A percentile compares a stretch with the other conserved stretches of the same genome.
These are phyloP conservation scores for Umbelopsis ramanniana DNA, from an alignment of 192 early-diverging fungal genomes.

Conservation along the genomic window DNA sequence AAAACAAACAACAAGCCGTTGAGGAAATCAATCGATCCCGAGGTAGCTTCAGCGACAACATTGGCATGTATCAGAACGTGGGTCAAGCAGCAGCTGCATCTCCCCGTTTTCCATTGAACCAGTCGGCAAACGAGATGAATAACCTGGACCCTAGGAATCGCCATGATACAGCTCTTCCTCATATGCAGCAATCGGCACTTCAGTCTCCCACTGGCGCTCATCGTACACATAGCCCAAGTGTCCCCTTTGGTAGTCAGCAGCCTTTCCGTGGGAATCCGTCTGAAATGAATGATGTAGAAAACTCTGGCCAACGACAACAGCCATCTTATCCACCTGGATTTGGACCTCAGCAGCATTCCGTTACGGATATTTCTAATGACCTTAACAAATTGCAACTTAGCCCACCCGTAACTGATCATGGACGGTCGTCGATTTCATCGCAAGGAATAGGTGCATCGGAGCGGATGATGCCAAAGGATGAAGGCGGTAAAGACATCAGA, in stretches of 20 bases:
- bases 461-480: neutral
- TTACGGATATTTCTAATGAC: neutral
- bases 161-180: neutral
- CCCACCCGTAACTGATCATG: conserved; percentile 18
- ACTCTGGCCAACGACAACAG: neutral
- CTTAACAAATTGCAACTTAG: conserved; percentile 26
- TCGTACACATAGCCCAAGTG: too few relatives aligned
- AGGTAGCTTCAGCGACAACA: neutral
- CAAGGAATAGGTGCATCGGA: neutral
- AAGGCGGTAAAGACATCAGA: conserved; percentile 24
- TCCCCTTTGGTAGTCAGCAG: neutral
- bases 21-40: neutral
- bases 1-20: conserved; percentile 27
- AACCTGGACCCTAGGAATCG: too few relatives aligned
- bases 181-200: neutral
- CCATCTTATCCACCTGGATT: conserved; percentile 25
- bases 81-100: neutral
- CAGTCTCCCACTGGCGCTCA: neutral
- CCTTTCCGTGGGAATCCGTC: neutral
- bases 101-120: neutral
- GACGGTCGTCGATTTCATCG: neutral
- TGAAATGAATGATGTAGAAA: too few relatives aligned
- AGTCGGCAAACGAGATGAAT: neutral
- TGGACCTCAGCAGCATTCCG: conserved; percentile 12
- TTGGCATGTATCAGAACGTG: neutral